phyloP scores from a whole-genome alignment of 352 stramenopile species.

The Globisporangium middletonii region DNA sequence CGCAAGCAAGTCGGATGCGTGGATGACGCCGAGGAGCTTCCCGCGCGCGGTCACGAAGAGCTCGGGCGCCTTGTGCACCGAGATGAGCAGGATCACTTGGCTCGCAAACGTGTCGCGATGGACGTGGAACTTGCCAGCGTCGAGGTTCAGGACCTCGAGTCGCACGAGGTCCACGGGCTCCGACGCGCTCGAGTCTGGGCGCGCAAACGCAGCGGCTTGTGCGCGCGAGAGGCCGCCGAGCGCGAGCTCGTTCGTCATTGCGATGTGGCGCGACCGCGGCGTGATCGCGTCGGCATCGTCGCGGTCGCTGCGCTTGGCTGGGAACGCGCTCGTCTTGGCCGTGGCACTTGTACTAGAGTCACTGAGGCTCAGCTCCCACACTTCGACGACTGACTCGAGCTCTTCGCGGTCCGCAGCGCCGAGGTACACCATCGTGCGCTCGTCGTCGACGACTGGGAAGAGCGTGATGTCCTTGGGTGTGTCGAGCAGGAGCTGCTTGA shows the following conservation, averaged over 20 bases:
- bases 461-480: slow-evolving; percentile 32
- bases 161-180: slow-evolving; percentile 49
- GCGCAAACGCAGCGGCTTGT: slow-evolving; percentile 28
- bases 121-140: slow-evolving; percentile 64
- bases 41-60: slow-evolving; percentile 70
- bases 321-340: not conserved
- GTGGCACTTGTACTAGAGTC: not conserved
- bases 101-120: slow-evolving; percentile 60
- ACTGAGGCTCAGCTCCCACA: slow-evolving; percentile 47
- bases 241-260: slow-evolving; percentile 9
- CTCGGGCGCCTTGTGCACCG: slow-evolving; percentile 69
- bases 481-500: slow-evolving; percentile 36
- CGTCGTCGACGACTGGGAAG: slow-evolving; percentile 68
- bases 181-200: slow-evolving; percentile 19
- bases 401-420: slow-evolving; percentile 56
- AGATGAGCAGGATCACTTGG: slow-evolving; percentile 74
- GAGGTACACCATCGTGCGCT: slow-evolving; percentile 52
- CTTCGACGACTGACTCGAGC: slow-evolving; percentile 48
- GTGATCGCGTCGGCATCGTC: not conserved
- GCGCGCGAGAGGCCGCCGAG: slow-evolving; percentile 21
- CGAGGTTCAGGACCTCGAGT: slow-evolving; percentile 52
- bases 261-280: slow-evolving; percentile 18
- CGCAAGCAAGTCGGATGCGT: slow-evolving; percentile 60
- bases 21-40: slow-evolving; percentile 65
- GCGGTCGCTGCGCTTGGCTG: not conserved